Conservation (phyloP, 2,329 filamentous ascomycete genomes). For the Cladosporium sphaerospermum region DNA sequence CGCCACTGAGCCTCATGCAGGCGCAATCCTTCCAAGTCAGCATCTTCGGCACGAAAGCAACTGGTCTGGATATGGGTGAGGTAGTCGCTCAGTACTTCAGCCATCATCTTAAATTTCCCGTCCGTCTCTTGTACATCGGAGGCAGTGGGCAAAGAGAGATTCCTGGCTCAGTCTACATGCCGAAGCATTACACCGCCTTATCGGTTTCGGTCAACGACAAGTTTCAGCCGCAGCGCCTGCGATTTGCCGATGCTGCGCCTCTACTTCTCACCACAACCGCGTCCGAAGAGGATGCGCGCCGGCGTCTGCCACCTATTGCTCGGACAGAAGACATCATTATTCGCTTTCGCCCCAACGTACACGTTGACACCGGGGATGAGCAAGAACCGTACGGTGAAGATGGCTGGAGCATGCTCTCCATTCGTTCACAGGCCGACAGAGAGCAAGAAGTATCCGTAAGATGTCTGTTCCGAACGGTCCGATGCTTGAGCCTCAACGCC, state of each 20-base stretch:
- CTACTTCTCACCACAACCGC: constrained; percentile 30
- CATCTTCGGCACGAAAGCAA: constrained; percentile 30
- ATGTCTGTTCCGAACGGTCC: constrained; percentile 26
- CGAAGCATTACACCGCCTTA: constrained; percentile 26
- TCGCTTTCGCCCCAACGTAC: constrained; percentile 28
- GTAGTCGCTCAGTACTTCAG: constrained; percentile 27
- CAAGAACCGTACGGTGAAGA: constrained; percentile 28
- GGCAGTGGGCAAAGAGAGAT: constrained; percentile 30
- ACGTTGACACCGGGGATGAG: constrained; percentile 28
- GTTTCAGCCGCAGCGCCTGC: constrained; percentile 28
- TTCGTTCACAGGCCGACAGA: constrained; percentile 24
- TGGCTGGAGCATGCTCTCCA: constrained; percentile 27
- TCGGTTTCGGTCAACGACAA: constrained; percentile 30
- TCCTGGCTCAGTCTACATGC: constrained; percentile 27
- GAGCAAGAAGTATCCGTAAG: constrained; percentile 28
- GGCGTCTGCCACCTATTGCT: constrained; percentile 24
- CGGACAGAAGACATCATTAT: constrained; percentile 29
- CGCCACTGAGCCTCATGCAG: constrained; percentile 26
- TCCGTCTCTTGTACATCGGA: constrained; percentile 28
- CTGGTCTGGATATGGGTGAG: constrained; percentile 30
- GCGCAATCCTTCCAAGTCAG: constrained; percentile 25
- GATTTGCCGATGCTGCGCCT: constrained; percentile 30
- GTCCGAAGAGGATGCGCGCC: constrained; percentile 28
- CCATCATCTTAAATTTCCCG: constrained; percentile 21
- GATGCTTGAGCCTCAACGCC: constrained; percentile 29